Percentiles rank a stretch among this genome's conserved stretches.
Conservation (phyloP, 2,329 filamentous ascomycete genomes). For the Epichloe typhina region DNA sequence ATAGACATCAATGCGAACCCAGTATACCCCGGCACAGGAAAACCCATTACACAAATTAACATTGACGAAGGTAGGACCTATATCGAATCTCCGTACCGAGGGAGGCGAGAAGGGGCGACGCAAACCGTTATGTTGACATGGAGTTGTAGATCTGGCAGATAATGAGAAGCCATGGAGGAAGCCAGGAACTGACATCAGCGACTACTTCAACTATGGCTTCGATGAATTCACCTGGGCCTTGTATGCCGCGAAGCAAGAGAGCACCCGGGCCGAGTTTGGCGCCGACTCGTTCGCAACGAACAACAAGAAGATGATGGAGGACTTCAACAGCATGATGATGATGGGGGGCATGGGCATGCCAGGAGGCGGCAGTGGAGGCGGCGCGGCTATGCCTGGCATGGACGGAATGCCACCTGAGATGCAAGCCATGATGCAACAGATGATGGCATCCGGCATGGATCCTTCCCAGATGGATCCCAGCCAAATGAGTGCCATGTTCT, state of each 20-base stretch:
- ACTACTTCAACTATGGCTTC: conserved; percentile 99
- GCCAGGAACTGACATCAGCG: conserved; percentile 84
- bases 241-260: conserved; percentile 81
- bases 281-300: conserved; percentile 49
- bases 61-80: conserved; percentile 47
- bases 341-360: conserved; percentile 37
- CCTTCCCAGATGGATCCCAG: conserved; percentile 52
- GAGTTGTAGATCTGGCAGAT: conserved; percentile 47
- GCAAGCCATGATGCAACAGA: conserved; percentile 58
- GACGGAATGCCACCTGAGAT: conserved; percentile 53
- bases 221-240: conserved; percentile 97
- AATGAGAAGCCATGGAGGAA: conserved; percentile 92
- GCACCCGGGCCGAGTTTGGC: conserved; percentile 62
- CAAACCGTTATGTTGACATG: neutral
- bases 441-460: conserved; percentile 53
- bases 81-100: neutral
- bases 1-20: conserved; percentile 79
- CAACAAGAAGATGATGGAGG: conserved; percentile 69
- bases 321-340: conserved; percentile 58
- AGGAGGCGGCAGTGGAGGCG: conserved; percentile 19
- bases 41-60: conserved; percentile 64
- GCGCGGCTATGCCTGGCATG: conserved; percentile 39
- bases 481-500: conserved; percentile 46
- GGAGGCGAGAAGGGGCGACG: neutral
- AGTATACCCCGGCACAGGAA: conserved; percentile 63